These are phyloP conservation scores for Fraxinus paxiana DNA, from an alignment of 305 asterid genomes.

Conservation along the genomic window DNA sequence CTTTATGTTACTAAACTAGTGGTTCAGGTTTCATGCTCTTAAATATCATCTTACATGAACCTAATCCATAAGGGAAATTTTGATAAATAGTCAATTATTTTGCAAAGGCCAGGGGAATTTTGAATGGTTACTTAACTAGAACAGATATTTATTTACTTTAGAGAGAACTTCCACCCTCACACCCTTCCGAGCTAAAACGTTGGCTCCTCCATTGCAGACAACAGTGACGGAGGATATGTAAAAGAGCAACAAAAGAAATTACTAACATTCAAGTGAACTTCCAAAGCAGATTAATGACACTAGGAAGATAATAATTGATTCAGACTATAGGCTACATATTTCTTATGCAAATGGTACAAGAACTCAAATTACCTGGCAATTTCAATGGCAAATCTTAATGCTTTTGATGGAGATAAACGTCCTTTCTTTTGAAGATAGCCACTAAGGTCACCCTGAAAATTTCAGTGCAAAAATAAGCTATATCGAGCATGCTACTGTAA, in stretches of 20 bases:
- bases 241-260: background rate
- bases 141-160: background rate
- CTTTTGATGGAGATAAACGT: conserved; percentile 80
- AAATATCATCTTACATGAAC: background rate
- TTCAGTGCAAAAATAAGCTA: conserved; percentile 20
- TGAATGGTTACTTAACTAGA: background rate
- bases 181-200: background rate
- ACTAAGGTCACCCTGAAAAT: conserved; percentile 74
- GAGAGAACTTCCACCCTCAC: background rate
- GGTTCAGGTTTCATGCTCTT: background rate
- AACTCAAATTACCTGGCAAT: conserved; percentile 69
- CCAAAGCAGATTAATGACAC: conserved; percentile 5
- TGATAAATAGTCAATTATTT: background rate
- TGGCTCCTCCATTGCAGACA: background rate
- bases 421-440: conserved; percentile 84
- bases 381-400: conserved; percentile 80
- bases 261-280: background rate
- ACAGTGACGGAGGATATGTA: background rate
- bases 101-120: background rate
- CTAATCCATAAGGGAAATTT: background rate
- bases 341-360: conserved; percentile 12
- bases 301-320: background rate
- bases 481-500: background rate
- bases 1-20: background rate
- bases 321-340: background rate